Base-by-base conservation (phyloP, 108 stramenopile genomes). In the Pseudonitzschia multiseries region DNA sequence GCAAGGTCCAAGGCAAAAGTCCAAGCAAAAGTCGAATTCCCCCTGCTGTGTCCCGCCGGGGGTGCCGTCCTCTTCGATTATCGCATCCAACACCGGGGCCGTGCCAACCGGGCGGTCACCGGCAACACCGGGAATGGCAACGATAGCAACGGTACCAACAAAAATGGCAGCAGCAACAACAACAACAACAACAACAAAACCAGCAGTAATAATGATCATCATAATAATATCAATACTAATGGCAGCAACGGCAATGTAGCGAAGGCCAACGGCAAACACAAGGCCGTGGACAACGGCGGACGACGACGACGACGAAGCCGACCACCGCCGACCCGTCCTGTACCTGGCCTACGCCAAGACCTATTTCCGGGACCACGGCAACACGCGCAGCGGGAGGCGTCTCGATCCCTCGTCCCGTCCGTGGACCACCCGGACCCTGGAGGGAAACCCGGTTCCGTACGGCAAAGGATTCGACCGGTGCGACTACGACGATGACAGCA, bases 331-430 rank as follows among this genome's bases (percentile, higher is more conserved):
- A 8, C 74, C 74, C 15, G 41, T 74, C 10, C 46, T 74, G 10
- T 74, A 74, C 54, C 42, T 74, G n/a, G 74, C 74, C 1, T 74
- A 74, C 57, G 65, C 42, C 17, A 74, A 74, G 40, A 46, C 74
- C 22, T 74, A 22, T 15, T 74, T 68, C 43, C 24, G 24, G 56
- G 74, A 74, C 57, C 26, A 29, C 17, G 67, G 67, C 3, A 74
- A 74, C 43, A 56, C 66, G 4, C 50, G 74, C 20, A 59, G 56
- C 26, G 52, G 56, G 12, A 50, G 46, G 9, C 31, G 61, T 2
- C 31, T 63, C 32, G 14, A 27, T 51, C 61, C 43, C 0, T 21
- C 50, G 20, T 14, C 57, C 26, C 21, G 43, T 31, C 18, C 59
- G 29, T 76, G 75, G 70, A 50, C 46, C 28, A 31, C 28, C 13